Percentiles rank a stretch among this genome's conserved stretches.
phyloP scores from a whole-genome alignment of 2,329 filamentous ascomycete genomes.

The Xylariaceae sp. region DNA sequence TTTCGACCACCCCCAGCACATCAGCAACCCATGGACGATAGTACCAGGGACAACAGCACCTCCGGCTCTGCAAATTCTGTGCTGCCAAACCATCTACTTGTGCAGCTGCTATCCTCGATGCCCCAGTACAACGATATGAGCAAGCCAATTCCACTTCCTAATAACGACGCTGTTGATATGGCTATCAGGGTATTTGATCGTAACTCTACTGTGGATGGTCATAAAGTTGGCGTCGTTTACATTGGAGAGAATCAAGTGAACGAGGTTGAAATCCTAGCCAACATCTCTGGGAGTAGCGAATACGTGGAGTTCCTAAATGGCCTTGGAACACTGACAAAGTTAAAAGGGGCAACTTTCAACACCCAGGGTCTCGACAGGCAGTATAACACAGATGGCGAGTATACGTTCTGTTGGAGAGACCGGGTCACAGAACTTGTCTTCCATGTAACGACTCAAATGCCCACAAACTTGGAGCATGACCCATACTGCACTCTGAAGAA shows the following conservation, averaged over 20 bases:
- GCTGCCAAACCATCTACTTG: conserved; percentile 75
- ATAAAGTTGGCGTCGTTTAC: conserved; percentile 95
- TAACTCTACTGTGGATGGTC: conserved; percentile 88
- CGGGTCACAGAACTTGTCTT: conserved; percentile 94
- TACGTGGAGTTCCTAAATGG: conserved; percentile 86
- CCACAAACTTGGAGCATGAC: conserved; percentile 80
- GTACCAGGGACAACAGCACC: conserved; percentile 55
- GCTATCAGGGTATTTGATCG: conserved; percentile 84
- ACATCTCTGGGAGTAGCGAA: conserved; percentile 83
- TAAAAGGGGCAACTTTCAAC: conserved; percentile 88
- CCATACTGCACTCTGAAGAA: conserved; percentile 85
- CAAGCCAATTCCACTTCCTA: conserved; percentile 78
- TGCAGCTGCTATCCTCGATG: conserved; percentile 70
- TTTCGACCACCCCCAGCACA: conserved; percentile 65
- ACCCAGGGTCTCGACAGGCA: conserved; percentile 87
- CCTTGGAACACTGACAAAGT: conserved; percentile 79
- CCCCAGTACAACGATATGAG: conserved; percentile 63
- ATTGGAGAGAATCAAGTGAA: conserved; percentile 84
- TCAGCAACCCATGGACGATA: conserved; percentile 58
- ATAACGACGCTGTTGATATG: conserved; percentile 71
- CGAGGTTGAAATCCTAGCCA: conserved; percentile 85
- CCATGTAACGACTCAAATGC: conserved; percentile 97
- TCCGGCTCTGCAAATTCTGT: conserved; percentile 63
- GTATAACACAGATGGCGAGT: conserved; percentile 81
- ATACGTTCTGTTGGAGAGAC: conserved; percentile 93